Evolutionary conservation across 2,329 filamentous ascomycete genomes (phyloP), one percentile per base, ranked within the genome.

Genomic region (Cladosporium sphaerospermum): DNA sequence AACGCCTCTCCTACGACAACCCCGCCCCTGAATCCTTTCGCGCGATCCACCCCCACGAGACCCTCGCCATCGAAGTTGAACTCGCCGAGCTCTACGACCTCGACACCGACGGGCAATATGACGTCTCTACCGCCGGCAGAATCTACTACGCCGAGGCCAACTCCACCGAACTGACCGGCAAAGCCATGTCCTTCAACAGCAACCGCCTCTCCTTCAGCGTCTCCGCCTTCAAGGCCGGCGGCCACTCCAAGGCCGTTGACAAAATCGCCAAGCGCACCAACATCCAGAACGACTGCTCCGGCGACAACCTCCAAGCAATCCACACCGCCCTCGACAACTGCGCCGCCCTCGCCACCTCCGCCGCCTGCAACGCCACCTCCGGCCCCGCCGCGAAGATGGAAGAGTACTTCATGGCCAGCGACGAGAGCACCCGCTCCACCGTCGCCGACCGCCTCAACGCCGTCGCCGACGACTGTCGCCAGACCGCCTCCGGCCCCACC

Each of bases 141-240:
- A 73, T 86, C 41, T 77, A 80, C 8, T 78, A 77, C 52, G 79
- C 82, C 31, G 71, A 74, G 18, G 70, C 71, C 41, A 72, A 75
- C 61, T 75, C 73, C 16, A 81, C 74, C 44, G 69, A 76, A 39
- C 74, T 87, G 34, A 67, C 76, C 9, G 81, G 79, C 45, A 55
- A 60, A 9, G 76, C 75, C 42, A 65, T 85, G 2, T 66, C 75
- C 9, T 86, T 78, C 69, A 69, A 74, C 49, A 82, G 79, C 63
- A 86, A 86, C 69, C 72, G 74, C 13, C 67, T 86, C 45, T 74
- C 73, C 48, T 72, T 84, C 56, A 68, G 74, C 5, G 73, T 88
- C 40, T 77, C 86, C 57, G 82, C 78, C 14, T 69, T 69, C 9
- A 65, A 76, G 45, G 83, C 84, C 9, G 73, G 74, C 43, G 71